These are phyloP conservation scores for Dryas drummondii DNA, from an alignment of 306 rosid genomes.

Conservation along the genomic window DNA sequence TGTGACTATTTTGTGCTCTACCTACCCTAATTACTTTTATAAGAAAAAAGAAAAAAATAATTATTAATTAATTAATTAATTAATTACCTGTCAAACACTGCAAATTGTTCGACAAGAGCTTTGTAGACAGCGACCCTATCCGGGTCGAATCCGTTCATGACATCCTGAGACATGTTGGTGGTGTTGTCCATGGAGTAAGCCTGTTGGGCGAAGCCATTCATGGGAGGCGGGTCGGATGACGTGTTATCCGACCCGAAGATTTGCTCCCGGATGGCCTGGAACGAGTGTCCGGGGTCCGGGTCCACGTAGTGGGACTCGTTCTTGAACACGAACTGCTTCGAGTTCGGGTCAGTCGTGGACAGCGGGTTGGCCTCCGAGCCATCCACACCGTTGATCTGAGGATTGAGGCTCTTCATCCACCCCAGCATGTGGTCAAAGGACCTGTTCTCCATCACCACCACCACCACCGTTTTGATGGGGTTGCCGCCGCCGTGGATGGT, in stretches of 20 bases:
- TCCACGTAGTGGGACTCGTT: constrained; percentile 57
- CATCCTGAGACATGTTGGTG: constrained; percentile 45
- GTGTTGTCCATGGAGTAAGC: constrained; percentile 76
- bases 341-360: constrained; percentile 48
- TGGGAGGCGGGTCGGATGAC: constrained; percentile 54
- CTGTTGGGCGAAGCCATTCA: constrained; percentile 88
- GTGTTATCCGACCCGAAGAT: constrained; percentile 59
- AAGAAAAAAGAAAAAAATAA: background rate
- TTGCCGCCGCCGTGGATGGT: constrained; percentile 8
- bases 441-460: constrained; percentile 87
- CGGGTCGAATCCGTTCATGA: constrained; percentile 79
- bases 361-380: constrained; percentile 55
- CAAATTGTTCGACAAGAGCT: constrained; percentile 71
- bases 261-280: constrained; percentile 79
- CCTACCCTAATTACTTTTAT: no score
- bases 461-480: constrained; percentile 77
- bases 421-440: constrained; percentile 98
- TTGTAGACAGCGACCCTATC: constrained; percentile 58
- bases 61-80: background rate
- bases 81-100: constrained; percentile 78
- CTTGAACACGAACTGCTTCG: constrained; percentile 46
- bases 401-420: constrained; percentile 85
- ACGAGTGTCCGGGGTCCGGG: constrained; percentile 94
- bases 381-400: constrained; percentile 68
- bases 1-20: no score